phyloP scores from a whole-genome alignment of 257 asterid genomes.

The Penstemon barbatus region DNA sequence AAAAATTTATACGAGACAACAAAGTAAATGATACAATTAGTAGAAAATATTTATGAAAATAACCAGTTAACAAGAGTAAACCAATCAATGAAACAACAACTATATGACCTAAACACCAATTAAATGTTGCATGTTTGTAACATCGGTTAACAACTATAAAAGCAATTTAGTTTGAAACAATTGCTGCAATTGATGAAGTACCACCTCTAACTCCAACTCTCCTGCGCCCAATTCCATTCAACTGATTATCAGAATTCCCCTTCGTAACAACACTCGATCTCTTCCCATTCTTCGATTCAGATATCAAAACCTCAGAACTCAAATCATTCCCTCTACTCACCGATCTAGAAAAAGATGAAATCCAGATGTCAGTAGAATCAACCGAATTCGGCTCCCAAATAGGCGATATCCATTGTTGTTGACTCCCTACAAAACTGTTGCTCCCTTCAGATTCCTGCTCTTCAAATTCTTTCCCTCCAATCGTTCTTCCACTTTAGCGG shows the following conservation, averaged over 20 bases:
- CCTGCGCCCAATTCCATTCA: constrained; percentile 47
- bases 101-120: constrained; percentile 19
- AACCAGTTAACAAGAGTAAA: constrained; percentile 37
- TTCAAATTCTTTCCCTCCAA: constrained; percentile 47
- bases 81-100: constrained; percentile 19
- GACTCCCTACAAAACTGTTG: constrained; percentile 61
- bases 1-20: background rate
- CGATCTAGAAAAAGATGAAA: constrained; percentile 53
- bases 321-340: constrained; percentile 40
- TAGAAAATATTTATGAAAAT: constrained; percentile 33
- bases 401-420: constrained; percentile 52
- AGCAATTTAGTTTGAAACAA: constrained; percentile 27
- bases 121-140: constrained; percentile 48
- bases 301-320: constrained; percentile 30
- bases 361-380: constrained; percentile 58
- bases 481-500: constrained; percentile 41
- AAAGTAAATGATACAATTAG: background rate
- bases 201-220: constrained; percentile 39
- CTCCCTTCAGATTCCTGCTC: constrained; percentile 90
- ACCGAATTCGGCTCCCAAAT: constrained; percentile 82
- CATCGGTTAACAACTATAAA: constrained; percentile 9
- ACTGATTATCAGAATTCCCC: constrained; percentile 44
- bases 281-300: constrained; percentile 24
- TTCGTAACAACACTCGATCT: constrained; percentile 41
- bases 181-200: constrained; percentile 30